These are phyloP conservation scores for Candida railenensis DNA, from an alignment of 805 yeast species.

Conservation along the genomic window DNA sequence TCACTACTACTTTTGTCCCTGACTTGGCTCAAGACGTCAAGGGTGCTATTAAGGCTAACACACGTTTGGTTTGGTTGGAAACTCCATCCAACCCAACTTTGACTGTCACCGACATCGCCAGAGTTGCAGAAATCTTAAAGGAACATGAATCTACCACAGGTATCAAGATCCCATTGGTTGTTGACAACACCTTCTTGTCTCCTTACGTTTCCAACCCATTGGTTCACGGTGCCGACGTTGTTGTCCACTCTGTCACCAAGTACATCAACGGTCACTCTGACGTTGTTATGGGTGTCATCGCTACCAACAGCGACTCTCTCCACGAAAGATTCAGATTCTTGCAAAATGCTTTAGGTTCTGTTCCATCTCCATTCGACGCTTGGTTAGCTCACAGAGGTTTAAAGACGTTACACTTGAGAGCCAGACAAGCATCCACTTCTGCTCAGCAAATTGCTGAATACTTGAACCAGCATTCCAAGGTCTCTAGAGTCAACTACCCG, in stretches of 20 bases:
- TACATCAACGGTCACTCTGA: constrained; percentile 92
- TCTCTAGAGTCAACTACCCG: constrained; percentile 76
- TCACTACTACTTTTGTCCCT: constrained; percentile 63
- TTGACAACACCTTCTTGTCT: constrained; percentile 85
- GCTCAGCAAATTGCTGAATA: constrained; percentile 72
- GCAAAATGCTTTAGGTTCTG: constrained; percentile 86
- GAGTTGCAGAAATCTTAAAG: constrained; percentile 56
- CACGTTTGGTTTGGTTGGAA: constrained; percentile 83
- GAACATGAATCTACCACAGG: constrained; percentile 42
- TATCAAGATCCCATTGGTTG: constrained; percentile 61
- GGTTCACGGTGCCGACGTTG: constrained; percentile 80
- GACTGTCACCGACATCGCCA: constrained; percentile 69
- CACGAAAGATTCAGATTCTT: constrained; percentile 69
- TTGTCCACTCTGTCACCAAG: constrained; percentile 86
- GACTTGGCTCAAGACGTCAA: constrained; percentile 61
- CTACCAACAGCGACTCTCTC: constrained; percentile 60
- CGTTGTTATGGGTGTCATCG: constrained; percentile 83
- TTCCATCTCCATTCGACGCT: constrained; percentile 87
- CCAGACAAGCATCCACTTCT: constrained; percentile 60
- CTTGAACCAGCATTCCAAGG: constrained; percentile 50
- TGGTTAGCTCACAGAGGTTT: constrained; percentile 94
- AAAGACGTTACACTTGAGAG: constrained; percentile 82
- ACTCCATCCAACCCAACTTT: constrained; percentile 88
- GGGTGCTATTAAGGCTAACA: constrained; percentile 54
- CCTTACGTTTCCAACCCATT: constrained; percentile 88